Evolutionary conservation across 2,329 filamentous ascomycete species (phyloP).

Genomic region (Fusarium sp.): DNA sequence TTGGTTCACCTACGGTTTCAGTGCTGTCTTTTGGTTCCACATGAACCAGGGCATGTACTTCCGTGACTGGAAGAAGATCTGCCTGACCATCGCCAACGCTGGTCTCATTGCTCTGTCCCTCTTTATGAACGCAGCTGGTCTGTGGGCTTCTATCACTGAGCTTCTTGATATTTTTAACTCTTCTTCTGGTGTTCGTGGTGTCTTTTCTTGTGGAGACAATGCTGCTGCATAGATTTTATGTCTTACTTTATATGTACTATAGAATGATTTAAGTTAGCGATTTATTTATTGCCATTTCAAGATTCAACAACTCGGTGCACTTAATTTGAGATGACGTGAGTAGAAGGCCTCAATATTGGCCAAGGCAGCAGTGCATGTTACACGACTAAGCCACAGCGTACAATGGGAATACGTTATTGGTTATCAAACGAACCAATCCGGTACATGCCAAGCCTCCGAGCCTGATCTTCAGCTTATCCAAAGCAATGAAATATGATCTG

Average conservation of each 20-base stretch:
- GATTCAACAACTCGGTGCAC: too few relatives aligned
- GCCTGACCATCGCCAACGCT: conserved; percentile 34
- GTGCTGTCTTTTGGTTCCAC: conserved; percentile 45
- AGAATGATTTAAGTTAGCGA: not conserved
- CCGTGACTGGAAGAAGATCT: conserved; percentile 41
- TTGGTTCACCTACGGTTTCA: conserved; percentile 46
- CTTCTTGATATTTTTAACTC: conserved; percentile 40
- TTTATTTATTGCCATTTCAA: not conserved
- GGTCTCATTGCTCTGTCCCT: conserved; percentile 39
- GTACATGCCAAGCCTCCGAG: too few relatives aligned
- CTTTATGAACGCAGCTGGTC: conserved; percentile 45
- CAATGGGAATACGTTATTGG: too few relatives aligned
- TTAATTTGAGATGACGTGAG: too few relatives aligned
- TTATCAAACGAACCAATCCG: too few relatives aligned
- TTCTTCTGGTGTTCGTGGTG: conserved; percentile 30
- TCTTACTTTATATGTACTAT: not conserved
- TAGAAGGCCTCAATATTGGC: too few relatives aligned
- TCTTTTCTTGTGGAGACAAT: conserved; percentile 44
- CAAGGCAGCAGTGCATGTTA: too few relatives aligned
- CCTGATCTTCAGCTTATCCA: too few relatives aligned
- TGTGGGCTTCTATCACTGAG: conserved; percentile 45
- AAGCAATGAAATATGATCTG: too few relatives aligned
- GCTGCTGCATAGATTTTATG: conserved; percentile 9
- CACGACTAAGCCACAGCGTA: too few relatives aligned
- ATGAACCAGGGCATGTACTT: conserved; percentile 38